Percentiles rank a stretch among this genome's conserved stretches.
These are phyloP conservation scores for Pyrrhoderma noxium DNA, from an alignment of 1,284 basidiomycete genomes.

Conservation along the genomic window DNA sequence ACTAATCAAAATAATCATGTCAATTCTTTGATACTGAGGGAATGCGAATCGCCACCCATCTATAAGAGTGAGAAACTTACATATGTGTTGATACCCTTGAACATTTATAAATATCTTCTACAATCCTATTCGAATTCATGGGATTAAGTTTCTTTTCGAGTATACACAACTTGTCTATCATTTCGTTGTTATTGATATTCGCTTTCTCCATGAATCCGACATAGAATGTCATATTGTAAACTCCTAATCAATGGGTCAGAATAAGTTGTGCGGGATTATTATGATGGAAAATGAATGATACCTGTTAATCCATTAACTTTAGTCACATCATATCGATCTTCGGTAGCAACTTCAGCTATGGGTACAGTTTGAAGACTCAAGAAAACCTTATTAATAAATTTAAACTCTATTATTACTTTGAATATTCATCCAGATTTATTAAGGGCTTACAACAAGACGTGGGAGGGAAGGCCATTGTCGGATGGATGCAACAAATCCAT, in stretches of 20 bases:
- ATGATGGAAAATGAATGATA: slow-evolving; percentile 18
- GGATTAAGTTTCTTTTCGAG: slow-evolving; percentile 38
- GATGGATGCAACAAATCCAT: slow-evolving; percentile 49
- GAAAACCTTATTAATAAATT: slow-evolving; percentile 38
- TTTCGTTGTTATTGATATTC: slow-evolving; percentile 24
- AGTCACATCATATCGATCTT: slow-evolving; percentile 45
- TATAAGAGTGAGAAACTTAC: slow-evolving; percentile 29
- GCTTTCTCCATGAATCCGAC: slow-evolving; percentile 53
- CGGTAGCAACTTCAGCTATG: slow-evolving; percentile 36
- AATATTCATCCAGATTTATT: too few species aligned
- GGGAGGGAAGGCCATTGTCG: slow-evolving; percentile 56
- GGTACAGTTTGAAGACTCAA: slow-evolving; percentile 49
- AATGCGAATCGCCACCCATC: too few species aligned
- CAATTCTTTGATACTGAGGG: background rate
- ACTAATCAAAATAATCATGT: too few species aligned
- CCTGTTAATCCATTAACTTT: slow-evolving; percentile 49
- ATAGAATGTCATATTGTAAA: slow-evolving; percentile 54
- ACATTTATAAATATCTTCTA: slow-evolving; percentile 37
- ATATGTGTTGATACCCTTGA: slow-evolving; percentile 48
- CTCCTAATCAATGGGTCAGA: slow-evolving; percentile 31
- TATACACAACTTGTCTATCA: slow-evolving; percentile 41
- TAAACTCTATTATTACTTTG: too few species aligned
- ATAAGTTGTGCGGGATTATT: background rate
- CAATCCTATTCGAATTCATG: slow-evolving; percentile 24
- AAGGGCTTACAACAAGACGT: slow-evolving; percentile 40